Conservation (phyloP, 2,329 filamentous ascomycete genomes). For the Diaporthe caulivora region DNA sequence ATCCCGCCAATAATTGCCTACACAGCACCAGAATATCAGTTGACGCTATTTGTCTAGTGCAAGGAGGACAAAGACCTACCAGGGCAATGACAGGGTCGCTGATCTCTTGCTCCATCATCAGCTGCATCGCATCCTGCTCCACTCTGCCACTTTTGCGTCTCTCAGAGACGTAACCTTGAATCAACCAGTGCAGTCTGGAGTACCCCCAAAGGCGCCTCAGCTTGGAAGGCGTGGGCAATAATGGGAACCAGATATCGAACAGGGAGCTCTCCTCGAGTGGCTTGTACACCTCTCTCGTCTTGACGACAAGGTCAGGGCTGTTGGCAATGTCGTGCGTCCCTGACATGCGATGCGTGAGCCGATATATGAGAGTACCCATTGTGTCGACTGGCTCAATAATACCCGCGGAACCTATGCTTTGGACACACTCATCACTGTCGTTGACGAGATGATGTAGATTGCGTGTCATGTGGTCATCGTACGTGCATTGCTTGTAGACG, state of each 20-base stretch:
- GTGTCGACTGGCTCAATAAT: slow-evolving; percentile 10
- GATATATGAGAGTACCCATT: not conserved
- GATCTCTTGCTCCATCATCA: slow-evolving; percentile 11
- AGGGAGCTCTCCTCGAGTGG: not conserved
- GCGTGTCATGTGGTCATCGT: slow-evolving; percentile 1
- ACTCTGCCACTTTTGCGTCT: slow-evolving; percentile 3
- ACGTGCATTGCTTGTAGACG: slow-evolving; percentile 4
- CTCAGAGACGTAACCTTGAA: not conserved
- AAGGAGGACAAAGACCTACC: not conserved
- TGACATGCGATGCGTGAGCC: slow-evolving; percentile 1
- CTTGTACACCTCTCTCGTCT: slow-evolving; percentile 11
- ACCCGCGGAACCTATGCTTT: not conserved
- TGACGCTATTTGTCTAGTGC: not conserved
- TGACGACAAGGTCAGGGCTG: not conserved
- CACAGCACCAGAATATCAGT: not conserved
- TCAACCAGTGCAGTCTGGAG: slow-evolving; percentile 2
- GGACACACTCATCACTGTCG: slow-evolving; percentile 7
- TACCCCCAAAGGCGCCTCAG: slow-evolving; percentile 1
- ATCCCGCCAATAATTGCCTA: slow-evolving; percentile 1
- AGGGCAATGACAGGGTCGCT: not conserved
- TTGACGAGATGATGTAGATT: slow-evolving; percentile 4
- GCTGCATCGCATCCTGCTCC: slow-evolving; percentile 4
- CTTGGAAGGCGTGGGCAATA: slow-evolving; percentile 5
- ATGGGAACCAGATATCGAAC: slow-evolving; percentile 1
- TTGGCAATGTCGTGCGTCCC: slow-evolving; percentile 3